Evolutionary conservation across 2,329 filamentous ascomycete genomes (phyloP).

Genomic region (Colletotrichum cuscutae): DNA sequence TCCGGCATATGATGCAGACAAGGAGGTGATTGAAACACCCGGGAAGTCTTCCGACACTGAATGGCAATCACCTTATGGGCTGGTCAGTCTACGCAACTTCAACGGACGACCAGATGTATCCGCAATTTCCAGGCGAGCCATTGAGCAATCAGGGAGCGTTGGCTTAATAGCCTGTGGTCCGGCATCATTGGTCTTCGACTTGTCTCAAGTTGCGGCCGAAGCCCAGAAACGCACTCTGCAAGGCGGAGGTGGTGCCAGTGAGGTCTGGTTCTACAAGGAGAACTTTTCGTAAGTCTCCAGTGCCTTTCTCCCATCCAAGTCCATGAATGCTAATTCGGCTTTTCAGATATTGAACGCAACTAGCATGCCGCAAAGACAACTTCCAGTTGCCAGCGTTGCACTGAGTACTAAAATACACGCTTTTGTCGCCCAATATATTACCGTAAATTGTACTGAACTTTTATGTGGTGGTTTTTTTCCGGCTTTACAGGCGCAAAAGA

Average conservation of each 20-base stretch:
- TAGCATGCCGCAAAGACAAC: neutral
- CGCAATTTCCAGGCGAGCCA: conserved; percentile 11
- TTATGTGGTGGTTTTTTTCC: too few species aligned
- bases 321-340: neutral
- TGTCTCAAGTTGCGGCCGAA: conserved; percentile 33
- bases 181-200: conserved; percentile 38
- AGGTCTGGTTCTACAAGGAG: conserved; percentile 41
- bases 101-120: conserved; percentile 35
- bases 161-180: conserved; percentile 41
- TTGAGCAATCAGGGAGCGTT: conserved; percentile 21
- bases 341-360: neutral
- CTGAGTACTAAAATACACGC: too few species aligned
- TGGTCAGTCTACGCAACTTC: neutral
- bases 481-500: too few species aligned
- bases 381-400: too few species aligned
- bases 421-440: too few species aligned
- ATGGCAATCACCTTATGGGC: neutral
- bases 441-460: too few species aligned
- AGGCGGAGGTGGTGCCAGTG: conserved; percentile 13
- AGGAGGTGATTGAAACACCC: neutral
- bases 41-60: neutral
- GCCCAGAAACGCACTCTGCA: conserved; percentile 28
- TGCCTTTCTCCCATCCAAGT: neutral
- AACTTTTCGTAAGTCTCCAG: conserved; percentile 37
- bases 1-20: neutral